Percentiles rank a stretch among this genome's conserved stretches.
phyloP scores from a whole-genome alignment of 495 filamentous ascomycete species.

The Penicillium cinerascens region DNA sequence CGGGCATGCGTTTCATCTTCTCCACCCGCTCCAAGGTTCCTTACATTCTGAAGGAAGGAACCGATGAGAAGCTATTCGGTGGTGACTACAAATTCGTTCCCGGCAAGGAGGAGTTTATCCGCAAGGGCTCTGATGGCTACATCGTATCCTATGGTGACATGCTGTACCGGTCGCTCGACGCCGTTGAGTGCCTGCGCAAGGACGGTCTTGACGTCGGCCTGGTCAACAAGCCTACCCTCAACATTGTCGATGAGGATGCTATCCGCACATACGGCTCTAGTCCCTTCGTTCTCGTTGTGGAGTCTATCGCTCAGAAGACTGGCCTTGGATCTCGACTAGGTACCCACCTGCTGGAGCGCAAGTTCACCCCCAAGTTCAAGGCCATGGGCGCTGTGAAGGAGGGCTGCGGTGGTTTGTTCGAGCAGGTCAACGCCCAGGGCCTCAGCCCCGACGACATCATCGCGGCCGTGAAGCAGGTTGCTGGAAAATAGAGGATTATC shows the following conservation, averaged over 20 bases:
- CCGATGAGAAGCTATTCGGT: slow-evolving; percentile 34
- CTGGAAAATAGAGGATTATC: slow-evolving; percentile 17
- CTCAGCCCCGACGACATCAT: slow-evolving; percentile 34
- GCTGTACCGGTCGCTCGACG: slow-evolving; percentile 41
- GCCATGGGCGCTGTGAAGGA: slow-evolving; percentile 35
- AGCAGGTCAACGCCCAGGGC: slow-evolving; percentile 38
- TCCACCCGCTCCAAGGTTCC: slow-evolving; percentile 41
- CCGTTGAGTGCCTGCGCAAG: slow-evolving; percentile 33
- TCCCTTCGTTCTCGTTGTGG: slow-evolving; percentile 35
- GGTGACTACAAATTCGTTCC: slow-evolving; percentile 37
- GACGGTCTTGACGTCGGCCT: slow-evolving; percentile 34
- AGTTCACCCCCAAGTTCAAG: slow-evolving; percentile 35
- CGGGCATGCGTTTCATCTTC: slow-evolving; percentile 39
- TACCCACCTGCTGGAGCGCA: slow-evolving; percentile 31
- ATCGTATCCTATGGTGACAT: slow-evolving; percentile 41
- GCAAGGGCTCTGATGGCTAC: slow-evolving; percentile 34
- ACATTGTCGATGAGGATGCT: slow-evolving; percentile 38
- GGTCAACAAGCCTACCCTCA: slow-evolving; percentile 41
- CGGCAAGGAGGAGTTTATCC: slow-evolving; percentile 39
- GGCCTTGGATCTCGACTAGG: slow-evolving; percentile 39
- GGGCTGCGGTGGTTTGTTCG: slow-evolving; percentile 35
- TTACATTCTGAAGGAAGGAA: slow-evolving; percentile 38
- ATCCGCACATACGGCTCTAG: slow-evolving; percentile 33
- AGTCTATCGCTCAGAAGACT: slow-evolving; percentile 41
- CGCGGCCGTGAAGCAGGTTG: slow-evolving; percentile 25